These are phyloP conservation scores for Nitzschia putrida DNA, from an alignment of 108 stramenopile species.

Conservation along the genomic window DNA sequence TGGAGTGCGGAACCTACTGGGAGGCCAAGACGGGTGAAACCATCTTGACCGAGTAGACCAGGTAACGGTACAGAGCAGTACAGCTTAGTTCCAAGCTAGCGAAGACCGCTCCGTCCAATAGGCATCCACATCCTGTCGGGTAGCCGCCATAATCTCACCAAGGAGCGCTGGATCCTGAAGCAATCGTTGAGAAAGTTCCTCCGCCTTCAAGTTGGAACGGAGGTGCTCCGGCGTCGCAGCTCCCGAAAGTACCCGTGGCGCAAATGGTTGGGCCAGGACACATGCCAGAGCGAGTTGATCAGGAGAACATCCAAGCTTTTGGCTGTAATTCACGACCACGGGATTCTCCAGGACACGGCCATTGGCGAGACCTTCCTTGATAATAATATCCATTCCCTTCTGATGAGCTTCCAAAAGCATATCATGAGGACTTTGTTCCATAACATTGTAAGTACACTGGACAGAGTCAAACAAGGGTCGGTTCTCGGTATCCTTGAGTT, in stretches of 20 bases:
- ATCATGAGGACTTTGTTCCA: conserved; percentile 63
- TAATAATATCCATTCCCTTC: conserved; percentile 70
- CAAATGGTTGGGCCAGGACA: conserved; percentile 73
- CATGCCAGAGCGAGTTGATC: conserved; percentile 71
- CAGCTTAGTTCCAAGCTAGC: conserved; percentile 65
- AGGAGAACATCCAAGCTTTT: conserved; percentile 48
- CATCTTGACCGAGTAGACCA: background rate
- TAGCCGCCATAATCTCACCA: conserved; percentile 52
- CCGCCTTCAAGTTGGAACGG: conserved; percentile 56
- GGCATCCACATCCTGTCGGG: conserved; percentile 52
- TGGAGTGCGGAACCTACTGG: conserved; percentile 26
- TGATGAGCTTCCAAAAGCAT: conserved; percentile 58
- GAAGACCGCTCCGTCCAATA: conserved; percentile 70
- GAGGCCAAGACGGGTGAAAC: conserved; percentile 7
- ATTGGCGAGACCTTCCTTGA: conserved; percentile 86
- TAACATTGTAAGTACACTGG: conserved; percentile 79
- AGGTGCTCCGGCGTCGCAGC: conserved; percentile 71
- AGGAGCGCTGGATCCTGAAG: conserved; percentile 34
- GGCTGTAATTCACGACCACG: conserved; percentile 35
- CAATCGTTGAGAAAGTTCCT: conserved; percentile 45
- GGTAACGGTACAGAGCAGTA: background rate
- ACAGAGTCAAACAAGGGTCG: conserved; percentile 72
- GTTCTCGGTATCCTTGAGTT: conserved; percentile 30
- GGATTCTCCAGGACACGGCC: conserved; percentile 52
- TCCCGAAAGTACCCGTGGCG: conserved; percentile 69